These are phyloP conservation scores for Eucalyptus erythrocorys DNA, from an alignment of 345 rosid genomes.

Conservation along the genomic window DNA sequence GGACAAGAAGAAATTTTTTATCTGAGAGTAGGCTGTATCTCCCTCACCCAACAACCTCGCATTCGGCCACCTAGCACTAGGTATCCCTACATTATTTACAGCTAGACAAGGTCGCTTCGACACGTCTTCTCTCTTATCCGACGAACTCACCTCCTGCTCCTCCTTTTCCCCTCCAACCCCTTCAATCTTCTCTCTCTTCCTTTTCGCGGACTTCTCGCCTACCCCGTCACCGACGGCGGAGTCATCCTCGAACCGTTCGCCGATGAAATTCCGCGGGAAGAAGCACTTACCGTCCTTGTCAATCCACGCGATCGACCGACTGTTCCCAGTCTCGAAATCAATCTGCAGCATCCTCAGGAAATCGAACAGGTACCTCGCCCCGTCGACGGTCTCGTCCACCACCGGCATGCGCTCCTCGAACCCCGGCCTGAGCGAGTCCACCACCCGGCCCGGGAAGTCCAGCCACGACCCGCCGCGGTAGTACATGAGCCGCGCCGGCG, in stretches of 20 bases:
- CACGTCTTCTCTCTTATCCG: background rate
- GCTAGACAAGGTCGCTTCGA: conserved; percentile 6
- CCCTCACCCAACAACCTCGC: conserved; percentile 5
- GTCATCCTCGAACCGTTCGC: background rate
- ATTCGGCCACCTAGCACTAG: conserved; percentile 8
- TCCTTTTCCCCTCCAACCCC: background rate
- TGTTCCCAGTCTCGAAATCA: conserved; percentile 13
- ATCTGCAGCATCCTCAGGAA: conserved; percentile 28
- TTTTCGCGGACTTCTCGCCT: conserved; percentile 2
- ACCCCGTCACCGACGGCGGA: conserved; percentile 5
- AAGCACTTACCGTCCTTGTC: conserved; percentile 27
- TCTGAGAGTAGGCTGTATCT: background rate
- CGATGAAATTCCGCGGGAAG: conserved; percentile 9
- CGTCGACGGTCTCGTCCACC: conserved; percentile 5
- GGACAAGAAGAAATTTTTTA: conserved; percentile 8
- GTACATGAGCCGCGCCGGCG: conserved; percentile 24
- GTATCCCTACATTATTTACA: background rate
- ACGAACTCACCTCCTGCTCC: conserved; percentile 18
- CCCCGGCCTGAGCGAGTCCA: background rate
- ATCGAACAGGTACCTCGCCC: conserved; percentile 24
- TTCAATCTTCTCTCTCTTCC: conserved; percentile 2
- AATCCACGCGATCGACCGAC: conserved; percentile 38
- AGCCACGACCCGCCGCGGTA: conserved; percentile 16
- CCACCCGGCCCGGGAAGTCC: conserved; percentile 12
- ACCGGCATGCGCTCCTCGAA: conserved; percentile 17